Evolutionary conservation across 2,329 filamentous ascomycete species (phyloP).

Genomic region (Calonectria multiphialidica): DNA sequence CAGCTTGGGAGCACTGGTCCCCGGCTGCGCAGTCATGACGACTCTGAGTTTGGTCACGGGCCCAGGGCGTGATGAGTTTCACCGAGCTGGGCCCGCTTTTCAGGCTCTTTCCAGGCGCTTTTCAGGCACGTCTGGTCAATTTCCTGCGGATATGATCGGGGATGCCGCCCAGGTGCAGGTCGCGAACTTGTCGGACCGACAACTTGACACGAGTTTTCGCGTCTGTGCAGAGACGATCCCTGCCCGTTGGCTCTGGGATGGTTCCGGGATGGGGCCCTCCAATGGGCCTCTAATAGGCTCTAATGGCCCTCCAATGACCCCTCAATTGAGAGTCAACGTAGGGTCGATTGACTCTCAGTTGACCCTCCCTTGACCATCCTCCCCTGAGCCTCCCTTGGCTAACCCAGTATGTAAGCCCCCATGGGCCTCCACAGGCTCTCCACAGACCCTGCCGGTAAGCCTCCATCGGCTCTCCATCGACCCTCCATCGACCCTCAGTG

Average conservation of each 20-base stretch:
- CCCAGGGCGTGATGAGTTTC: background rate
- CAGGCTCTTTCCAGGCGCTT: background rate
- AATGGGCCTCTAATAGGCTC: too few relatives aligned
- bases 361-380: too few relatives aligned
- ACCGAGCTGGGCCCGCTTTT: background rate
- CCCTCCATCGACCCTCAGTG: background rate
- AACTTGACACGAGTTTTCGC: background rate
- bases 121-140: background rate
- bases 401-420: too few relatives aligned
- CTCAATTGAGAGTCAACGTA: too few relatives aligned
- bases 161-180: background rate
- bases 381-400: too few relatives aligned
- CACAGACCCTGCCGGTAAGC: too few relatives aligned
- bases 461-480: too few relatives aligned
- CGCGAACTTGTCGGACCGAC: constrained; percentile 4
- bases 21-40: background rate
- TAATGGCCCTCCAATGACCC: too few relatives aligned
- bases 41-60: background rate
- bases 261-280: too few relatives aligned
- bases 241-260: background rate
- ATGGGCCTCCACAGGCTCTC: too few relatives aligned
- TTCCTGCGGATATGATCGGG: background rate
- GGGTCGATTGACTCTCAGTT: too few relatives aligned
- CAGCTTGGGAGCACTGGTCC: background rate
- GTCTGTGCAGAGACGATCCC: constrained; percentile 1